phyloP scores from a whole-genome alignment of 1,284 basidiomycete genomes.

The Ganoderma lucidum region DNA sequence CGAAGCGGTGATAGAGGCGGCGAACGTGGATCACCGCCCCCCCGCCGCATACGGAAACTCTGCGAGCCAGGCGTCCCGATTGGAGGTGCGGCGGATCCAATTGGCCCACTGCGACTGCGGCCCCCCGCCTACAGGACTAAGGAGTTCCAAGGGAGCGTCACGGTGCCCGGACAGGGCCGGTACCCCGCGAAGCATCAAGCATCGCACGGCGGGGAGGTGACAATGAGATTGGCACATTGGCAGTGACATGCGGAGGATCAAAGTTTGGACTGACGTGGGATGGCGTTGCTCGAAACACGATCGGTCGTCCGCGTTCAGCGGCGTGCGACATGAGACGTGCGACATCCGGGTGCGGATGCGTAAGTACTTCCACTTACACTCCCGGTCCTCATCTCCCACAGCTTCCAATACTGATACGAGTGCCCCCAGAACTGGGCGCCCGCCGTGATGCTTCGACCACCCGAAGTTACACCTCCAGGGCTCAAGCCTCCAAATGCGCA shows the following conservation, averaged over 20 bases:
- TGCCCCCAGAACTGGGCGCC: not conserved
- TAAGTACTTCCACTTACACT: not conserved
- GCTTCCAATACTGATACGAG: not conserved
- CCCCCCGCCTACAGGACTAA: too few relatives aligned
- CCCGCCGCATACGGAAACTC: not conserved
- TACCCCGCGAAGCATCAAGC: constrained; percentile 3
- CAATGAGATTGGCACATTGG: not conserved
- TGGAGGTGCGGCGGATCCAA: too few relatives aligned
- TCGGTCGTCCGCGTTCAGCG: not conserved
- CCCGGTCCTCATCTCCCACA: too few relatives aligned
- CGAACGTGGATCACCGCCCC: not conserved
- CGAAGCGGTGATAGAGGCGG: not conserved
- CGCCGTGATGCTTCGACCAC: not conserved
- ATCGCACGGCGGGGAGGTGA: not conserved
- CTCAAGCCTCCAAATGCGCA: not conserved
- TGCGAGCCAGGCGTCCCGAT: not conserved
- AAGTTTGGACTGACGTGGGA: constrained; percentile 3
- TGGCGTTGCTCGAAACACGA: constrained; percentile 8
- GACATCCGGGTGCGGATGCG: not conserved
- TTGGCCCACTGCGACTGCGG: not conserved
- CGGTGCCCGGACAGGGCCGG: not conserved
- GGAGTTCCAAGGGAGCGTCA: too few relatives aligned
- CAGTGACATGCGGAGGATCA: not conserved
- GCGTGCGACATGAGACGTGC: too few relatives aligned
- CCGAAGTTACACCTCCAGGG: not conserved